A percentile compares a stretch with the other conserved stretches of the same genome.
These are phyloP conservation scores for Syzygium syzygioides DNA, from an alignment of 441 rosid genomes.

Conservation along the genomic window DNA sequence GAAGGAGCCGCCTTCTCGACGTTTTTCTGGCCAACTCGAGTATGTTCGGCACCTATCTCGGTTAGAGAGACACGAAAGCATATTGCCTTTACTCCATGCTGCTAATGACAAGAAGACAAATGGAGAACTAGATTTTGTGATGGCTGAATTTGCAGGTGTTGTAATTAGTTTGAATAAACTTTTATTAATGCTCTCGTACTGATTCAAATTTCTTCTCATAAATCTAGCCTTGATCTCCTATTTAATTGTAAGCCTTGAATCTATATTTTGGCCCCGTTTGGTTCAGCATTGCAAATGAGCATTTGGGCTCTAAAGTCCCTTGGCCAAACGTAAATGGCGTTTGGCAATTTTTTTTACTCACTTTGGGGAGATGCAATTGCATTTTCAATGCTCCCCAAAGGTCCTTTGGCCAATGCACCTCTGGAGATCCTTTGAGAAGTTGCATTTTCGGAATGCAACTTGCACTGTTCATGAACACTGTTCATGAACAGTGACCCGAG, in stretches of 20 bases:
- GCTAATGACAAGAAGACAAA: constrained; percentile 75
- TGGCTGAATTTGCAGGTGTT: constrained; percentile 90
- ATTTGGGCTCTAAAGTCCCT: too few species aligned
- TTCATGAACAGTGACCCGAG: too few species aligned
- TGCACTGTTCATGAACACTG: too few species aligned
- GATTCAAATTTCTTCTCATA: not conserved
- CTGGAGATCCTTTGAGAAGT: too few species aligned
- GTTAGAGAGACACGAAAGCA: constrained; percentile 80
- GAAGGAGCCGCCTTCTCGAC: constrained; percentile 92
- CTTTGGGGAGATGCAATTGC: too few species aligned
- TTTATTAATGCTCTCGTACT: not conserved
- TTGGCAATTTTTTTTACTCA: too few species aligned
- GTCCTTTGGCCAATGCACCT: too few species aligned
- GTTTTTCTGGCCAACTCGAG: constrained; percentile 85
- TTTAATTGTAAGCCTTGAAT: not conserved
- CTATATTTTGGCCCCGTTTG: too few species aligned
- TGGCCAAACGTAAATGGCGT: too few species aligned
- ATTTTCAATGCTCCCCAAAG: too few species aligned
- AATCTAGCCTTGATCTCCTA: not conserved
- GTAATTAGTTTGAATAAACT: constrained; percentile 5
- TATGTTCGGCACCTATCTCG: constrained; percentile 75
- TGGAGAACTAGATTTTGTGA: constrained; percentile 83
- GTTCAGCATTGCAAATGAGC: too few species aligned
- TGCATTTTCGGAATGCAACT: too few species aligned
- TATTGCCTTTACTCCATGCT: constrained; percentile 75